Conservation (phyloP, 345 rosid species). For the Rhodamnia rubescens region DNA sequence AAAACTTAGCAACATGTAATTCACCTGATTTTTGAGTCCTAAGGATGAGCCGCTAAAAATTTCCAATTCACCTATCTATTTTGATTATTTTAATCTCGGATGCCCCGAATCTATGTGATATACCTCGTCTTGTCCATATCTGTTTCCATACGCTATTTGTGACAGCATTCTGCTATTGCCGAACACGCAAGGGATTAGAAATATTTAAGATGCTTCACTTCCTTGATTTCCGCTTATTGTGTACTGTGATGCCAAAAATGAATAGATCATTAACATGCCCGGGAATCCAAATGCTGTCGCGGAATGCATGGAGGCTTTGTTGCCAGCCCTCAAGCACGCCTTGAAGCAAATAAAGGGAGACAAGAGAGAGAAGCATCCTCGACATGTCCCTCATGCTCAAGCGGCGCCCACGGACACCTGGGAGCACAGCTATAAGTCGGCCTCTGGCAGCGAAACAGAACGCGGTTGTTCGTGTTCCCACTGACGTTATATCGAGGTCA, state of each 20-base stretch:
- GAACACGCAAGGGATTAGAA: not conserved
- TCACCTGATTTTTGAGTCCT: not conserved
- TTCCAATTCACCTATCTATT: not conserved
- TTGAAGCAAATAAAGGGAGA: constrained; percentile 84
- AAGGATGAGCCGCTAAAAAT: not conserved
- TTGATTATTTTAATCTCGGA: not conserved
- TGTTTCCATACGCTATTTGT: not conserved
- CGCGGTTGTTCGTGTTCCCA: constrained; percentile 48
- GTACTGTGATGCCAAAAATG: not conserved
- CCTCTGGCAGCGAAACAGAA: constrained; percentile 18
- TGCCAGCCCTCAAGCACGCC: constrained; percentile 86
- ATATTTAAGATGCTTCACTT: not conserved
- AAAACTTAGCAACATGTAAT: not conserved
- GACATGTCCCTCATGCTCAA: constrained; percentile 70
- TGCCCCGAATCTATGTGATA: not conserved
- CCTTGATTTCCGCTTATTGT: not conserved
- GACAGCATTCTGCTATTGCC: not conserved
- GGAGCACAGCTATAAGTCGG: constrained; percentile 59
- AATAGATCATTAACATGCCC: constrained; percentile 90
- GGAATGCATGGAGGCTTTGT: constrained; percentile 87
- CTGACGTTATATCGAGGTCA: constrained; percentile 1
- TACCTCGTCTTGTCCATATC: not conserved
- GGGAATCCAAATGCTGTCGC: constrained; percentile 94
- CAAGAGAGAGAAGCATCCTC: constrained; percentile 88
- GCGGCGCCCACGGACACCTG: constrained; percentile 44